These are phyloP conservation scores for Escovopsis sp. DNA, from an alignment of 2,329 filamentous ascomycete species.

Conservation along the genomic window DNA sequence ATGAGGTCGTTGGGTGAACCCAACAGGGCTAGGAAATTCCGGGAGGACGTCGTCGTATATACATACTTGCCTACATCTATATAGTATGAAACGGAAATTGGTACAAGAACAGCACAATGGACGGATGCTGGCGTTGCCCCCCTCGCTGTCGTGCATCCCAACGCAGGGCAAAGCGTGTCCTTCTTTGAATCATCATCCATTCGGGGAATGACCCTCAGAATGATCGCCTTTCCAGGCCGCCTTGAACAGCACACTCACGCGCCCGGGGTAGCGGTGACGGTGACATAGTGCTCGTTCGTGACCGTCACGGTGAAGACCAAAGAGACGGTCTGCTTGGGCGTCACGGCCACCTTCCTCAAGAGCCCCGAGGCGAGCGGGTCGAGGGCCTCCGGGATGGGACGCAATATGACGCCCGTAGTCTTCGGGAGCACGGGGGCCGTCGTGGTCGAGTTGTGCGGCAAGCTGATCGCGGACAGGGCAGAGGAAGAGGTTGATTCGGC, in stretches of 20 bases:
- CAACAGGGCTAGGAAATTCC: neutral
- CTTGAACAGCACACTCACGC: neutral
- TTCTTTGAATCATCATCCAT: no score
- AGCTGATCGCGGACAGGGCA: neutral
- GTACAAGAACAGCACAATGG: neutral
- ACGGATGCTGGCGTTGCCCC: neutral
- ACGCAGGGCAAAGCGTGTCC: neutral
- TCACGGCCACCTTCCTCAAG: conserved; percentile 10
- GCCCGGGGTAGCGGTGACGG: conserved; percentile 11
- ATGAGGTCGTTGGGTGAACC: neutral
- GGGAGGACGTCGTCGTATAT: no score
- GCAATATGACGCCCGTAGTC: conserved; percentile 13
- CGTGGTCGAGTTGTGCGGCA: neutral
- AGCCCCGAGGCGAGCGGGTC: conserved; percentile 3
- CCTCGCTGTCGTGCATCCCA: neutral
- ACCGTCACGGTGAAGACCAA: conserved; percentile 23
- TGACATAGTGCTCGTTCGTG: conserved; percentile 20
- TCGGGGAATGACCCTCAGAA: no score
- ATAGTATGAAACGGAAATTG: conserved; percentile 1
- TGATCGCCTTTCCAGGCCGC: no score
- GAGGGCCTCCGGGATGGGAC: conserved; percentile 12
- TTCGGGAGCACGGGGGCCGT: neutral
- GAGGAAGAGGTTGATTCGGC: conserved; percentile 1
- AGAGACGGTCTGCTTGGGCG: conserved; percentile 21
- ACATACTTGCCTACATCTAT: neutral